phyloP scores from a whole-genome alignment of 352 stramenopile species.

The Pythium pyrilobum region DNA sequence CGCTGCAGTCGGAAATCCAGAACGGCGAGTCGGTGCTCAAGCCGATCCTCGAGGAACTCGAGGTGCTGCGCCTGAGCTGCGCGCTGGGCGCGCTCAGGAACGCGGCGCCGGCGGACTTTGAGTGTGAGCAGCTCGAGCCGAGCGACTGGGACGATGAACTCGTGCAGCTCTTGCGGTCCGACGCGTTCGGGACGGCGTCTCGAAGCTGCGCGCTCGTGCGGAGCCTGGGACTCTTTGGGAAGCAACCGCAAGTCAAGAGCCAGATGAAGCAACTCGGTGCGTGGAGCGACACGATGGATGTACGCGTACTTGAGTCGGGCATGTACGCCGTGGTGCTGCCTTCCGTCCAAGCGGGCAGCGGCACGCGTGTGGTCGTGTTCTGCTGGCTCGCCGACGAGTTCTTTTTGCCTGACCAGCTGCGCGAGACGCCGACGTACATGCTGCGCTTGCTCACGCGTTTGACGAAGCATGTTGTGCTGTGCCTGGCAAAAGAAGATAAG shows the following conservation, averaged over 20 bases:
- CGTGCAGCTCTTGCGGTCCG: conserved; percentile 43
- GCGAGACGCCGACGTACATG: conserved; percentile 46
- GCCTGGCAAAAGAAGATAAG: conserved; percentile 34
- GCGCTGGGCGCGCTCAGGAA: conserved; percentile 44
- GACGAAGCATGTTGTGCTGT: conserved; percentile 41
- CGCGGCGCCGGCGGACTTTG: conserved; percentile 46
- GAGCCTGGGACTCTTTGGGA: conserved; percentile 52
- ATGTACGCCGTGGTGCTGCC: conserved; percentile 42
- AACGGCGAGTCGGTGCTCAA: conserved; percentile 70
- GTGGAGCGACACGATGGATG: conserved; percentile 46
- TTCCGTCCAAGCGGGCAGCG: not conserved
- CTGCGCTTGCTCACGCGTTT: conserved; percentile 61
- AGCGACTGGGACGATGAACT: conserved; percentile 64
- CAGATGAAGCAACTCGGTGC: conserved; percentile 30
- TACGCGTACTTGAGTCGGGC: conserved; percentile 38
- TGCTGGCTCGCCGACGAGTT: conserved; percentile 43
- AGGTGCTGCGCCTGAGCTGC: conserved; percentile 61
- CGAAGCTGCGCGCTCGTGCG: conserved; percentile 13
- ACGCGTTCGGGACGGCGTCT: conserved; percentile 28
- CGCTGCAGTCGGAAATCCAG: conserved; percentile 41
- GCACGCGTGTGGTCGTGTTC: conserved; percentile 40
- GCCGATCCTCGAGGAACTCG: conserved; percentile 55
- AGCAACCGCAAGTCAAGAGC: conserved; percentile 41
- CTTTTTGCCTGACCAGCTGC: conserved; percentile 27
- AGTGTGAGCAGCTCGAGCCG: conserved; percentile 42